Evolutionary conservation across 495 filamentous ascomycete genomes (phyloP), one percentile per base, ranked within the genome.

Genomic region (Pseudomonodictys pantanalensis): DNA sequence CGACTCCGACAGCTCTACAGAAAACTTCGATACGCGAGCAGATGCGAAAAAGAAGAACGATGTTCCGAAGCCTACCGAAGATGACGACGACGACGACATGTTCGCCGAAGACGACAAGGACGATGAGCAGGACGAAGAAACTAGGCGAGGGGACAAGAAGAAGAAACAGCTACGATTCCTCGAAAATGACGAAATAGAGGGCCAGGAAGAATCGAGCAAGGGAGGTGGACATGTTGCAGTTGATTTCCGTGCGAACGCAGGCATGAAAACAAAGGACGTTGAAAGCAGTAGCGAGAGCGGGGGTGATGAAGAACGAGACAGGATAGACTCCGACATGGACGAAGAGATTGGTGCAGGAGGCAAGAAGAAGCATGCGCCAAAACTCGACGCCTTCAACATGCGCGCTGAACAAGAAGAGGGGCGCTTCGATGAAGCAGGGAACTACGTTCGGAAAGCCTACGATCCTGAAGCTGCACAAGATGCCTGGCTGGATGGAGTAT

Each of bases 311-410:
- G 85, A 88, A 33, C 75, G 86, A 41, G 84, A 78, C 49, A 70
- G 79, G 26, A 86, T 85, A 3, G 86, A 80, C 49, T 77, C 83
- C 17, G 87, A 83, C 2, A 65, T 95, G 3, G 92, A 95, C 65
- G 86, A 90, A 46, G 93, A 97, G 71, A 75, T 98, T 28, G 95
- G 95, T 1, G 85, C 88, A 2, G 95, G 93, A 6, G 86, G 85
- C 0, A 86, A 91, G 64, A 97, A 97, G 73, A 91, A 88, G 69
- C 90, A 95, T 71, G 95, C 95, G 15, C 93, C 93, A n/a, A 86
- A 93, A 65, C 78, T 97, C 24, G 93, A 97, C 73, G 93, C 91
- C 0, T 98, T 98, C 79, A 96, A 98, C 68, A 91, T 98, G 83
- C 83, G 80, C 46, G 74, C 78, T 4, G 93, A 98, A 72, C 85